Evolutionary conservation across 768 basidiomycete species (phyloP).

Genomic region (Lactarius indigo): DNA sequence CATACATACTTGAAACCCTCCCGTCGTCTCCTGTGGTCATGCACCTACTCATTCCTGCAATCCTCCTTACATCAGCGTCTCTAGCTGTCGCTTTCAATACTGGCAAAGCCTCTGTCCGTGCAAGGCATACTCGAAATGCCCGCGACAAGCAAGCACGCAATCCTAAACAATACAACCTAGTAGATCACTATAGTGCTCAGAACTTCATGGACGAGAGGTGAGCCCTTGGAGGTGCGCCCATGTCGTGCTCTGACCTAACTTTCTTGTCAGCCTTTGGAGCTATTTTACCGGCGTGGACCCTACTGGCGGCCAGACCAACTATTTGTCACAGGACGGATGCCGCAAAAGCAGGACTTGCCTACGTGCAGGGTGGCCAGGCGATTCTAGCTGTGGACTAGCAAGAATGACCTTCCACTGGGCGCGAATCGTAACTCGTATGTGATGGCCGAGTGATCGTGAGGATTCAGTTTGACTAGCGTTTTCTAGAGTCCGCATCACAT

Average conservation of each 20-base stretch:
- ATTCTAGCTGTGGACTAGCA: constrained; percentile 16
- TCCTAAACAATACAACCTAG: neutral
- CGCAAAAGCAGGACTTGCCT: constrained; percentile 1
- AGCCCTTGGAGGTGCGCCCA: neutral
- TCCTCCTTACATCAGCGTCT: neutral
- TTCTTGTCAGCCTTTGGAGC: constrained; percentile 1
- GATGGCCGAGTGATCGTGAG: neutral
- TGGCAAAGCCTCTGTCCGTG: neutral
- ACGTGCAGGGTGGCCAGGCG: constrained; percentile 11
- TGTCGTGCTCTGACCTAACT: neutral
- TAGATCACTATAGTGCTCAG: constrained; percentile 3
- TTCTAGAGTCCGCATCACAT: constrained; percentile 31
- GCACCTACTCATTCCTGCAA: neutral
- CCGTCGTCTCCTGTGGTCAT: neutral
- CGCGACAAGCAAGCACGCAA: neutral
- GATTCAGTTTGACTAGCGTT: neutral
- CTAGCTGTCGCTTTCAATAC: neutral
- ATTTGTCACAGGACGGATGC: constrained; percentile 11
- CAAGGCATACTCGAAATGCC: neutral
- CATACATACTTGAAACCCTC: neutral
- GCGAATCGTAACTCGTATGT: constrained; percentile 17
- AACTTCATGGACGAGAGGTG: constrained; percentile 5
- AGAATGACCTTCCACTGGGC: constrained; percentile 2
- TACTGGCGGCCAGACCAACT: constrained; percentile 5
- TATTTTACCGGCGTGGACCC: constrained; percentile 2